Evolutionary conservation across 1,284 basidiomycete species (phyloP), one percentile per base, ranked within the genome.

Genomic region (Meripilus lineatus): DNA sequence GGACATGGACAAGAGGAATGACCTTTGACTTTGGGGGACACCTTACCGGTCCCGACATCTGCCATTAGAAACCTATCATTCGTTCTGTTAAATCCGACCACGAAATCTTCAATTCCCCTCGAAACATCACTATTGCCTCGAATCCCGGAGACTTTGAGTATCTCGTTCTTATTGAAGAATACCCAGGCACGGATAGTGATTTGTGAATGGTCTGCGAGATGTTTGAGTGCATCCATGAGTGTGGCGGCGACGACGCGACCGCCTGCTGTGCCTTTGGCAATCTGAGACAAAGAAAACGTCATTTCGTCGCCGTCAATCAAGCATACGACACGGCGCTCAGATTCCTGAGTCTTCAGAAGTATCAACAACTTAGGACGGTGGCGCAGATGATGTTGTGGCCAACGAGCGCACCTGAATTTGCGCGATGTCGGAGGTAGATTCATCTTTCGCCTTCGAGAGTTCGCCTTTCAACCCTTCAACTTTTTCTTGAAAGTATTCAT

Each of bases 21-120:
- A 82, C 84, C 79, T 69, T 79, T 79, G 56, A 89, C 76, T 65
- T 89, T 89, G 34, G 77, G 71, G 58, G 86, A 83, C 22, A 79
- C 77, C 64, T 88, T 87, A 42, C 72, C 79, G 44, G 67, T 69
- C 20, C 85, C 84, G 41, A 85, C 83, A 58, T 89, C 85, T 40
- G 82, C 69, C 60, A 89, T 82, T 56, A 74, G 59, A 57, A 83
- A 84, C 32, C 78, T 69, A 47, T 78, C 76, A 10, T 73, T 66
- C 7, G 79, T 74, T 58, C 81, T 75, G 60, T 83, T 84, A 52
- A 86, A 81, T 7, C 84, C 83, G 43, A 71, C 61, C 40, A 81
- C 62, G 54, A 86, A 86, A 18, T 81, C 75, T 6, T 78, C 77
- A 50, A 84, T 77, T 38, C 66, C 70, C 34, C 58, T 54, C 43